These are phyloP conservation scores for Penicillium sp. DNA, from an alignment of 2,329 filamentous ascomycete species.

Conservation along the genomic window DNA sequence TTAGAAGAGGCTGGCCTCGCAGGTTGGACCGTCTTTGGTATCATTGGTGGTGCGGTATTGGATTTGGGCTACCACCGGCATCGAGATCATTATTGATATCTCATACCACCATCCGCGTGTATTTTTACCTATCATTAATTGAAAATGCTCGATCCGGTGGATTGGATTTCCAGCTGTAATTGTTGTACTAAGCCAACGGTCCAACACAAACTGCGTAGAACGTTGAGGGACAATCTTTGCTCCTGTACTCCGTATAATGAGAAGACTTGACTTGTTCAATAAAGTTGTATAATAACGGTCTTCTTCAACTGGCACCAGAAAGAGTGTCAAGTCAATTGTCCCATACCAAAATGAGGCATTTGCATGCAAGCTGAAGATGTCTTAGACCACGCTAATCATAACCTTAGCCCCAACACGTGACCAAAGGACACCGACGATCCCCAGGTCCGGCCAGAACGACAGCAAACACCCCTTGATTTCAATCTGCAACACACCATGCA, in stretches of 20 bases:
- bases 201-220: background rate
- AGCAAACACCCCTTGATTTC: constrained; percentile 20
- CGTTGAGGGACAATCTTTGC: background rate
- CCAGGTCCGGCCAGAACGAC: constrained; percentile 3
- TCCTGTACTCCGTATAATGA: background rate
- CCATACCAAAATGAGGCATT: background rate
- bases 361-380: background rate
- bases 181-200: background rate
- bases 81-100: constrained; percentile 8
- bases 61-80: background rate
- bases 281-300: background rate
- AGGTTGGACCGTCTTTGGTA: background rate
- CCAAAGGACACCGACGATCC: constrained; percentile 13
- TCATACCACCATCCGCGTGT: constrained; percentile 18
- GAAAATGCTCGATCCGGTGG: constrained; percentile 7
- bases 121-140: constrained; percentile 26
- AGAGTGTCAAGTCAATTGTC: background rate
- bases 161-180: background rate
- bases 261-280: background rate
- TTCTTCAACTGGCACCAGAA: background rate
- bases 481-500: constrained; percentile 14
- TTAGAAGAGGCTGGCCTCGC: constrained; percentile 5
- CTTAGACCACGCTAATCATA: constrained; percentile 7
- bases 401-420: constrained; percentile 19
- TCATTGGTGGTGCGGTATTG: constrained; percentile 11